phyloP scores from a whole-genome alignment of 495 filamentous ascomycete species.

The Entonaema liquescens region DNA sequence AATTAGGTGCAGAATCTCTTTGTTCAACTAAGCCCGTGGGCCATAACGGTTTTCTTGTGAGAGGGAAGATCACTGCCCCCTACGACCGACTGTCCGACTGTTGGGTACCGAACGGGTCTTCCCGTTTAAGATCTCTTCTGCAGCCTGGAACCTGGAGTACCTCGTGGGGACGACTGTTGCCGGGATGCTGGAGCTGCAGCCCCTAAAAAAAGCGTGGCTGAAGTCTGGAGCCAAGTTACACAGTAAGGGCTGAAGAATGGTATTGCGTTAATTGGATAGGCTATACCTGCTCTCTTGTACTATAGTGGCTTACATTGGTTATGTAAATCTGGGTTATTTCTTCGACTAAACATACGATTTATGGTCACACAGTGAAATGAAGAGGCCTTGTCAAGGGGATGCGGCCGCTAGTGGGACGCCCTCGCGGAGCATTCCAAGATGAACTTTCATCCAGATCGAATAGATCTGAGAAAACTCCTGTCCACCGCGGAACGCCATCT shows the following conservation, averaged over 20 bases:
- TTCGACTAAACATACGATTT: constrained; percentile 25
- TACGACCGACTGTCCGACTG: not conserved
- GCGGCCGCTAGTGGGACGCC: constrained; percentile 8
- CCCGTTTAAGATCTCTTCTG: constrained; percentile 26
- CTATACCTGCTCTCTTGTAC: not conserved
- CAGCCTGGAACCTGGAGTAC: constrained; percentile 6
- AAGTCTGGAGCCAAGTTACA: constrained; percentile 30
- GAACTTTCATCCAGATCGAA: constrained; percentile 25
- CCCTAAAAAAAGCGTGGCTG: constrained; percentile 23
- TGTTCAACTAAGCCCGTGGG: not conserved
- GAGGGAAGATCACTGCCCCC: constrained; percentile 13
- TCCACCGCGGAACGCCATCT: constrained; percentile 23
- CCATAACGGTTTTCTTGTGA: constrained; percentile 7
- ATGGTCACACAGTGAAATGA: constrained; percentile 26
- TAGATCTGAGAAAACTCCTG: constrained; percentile 7
- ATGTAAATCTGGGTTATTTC: constrained; percentile 19
- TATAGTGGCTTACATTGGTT: constrained; percentile 30
- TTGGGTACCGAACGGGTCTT: constrained; percentile 13
- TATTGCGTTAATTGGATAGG: constrained; percentile 14
- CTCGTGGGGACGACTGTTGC: constrained; percentile 17
- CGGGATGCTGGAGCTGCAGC: constrained; percentile 10
- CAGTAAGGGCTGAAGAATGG: constrained; percentile 22
- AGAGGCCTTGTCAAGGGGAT: constrained; percentile 10
- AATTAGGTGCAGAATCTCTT: constrained; percentile 5
- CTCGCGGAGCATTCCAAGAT: not conserved